Percentiles rank a stretch among this genome's conserved stretches.
These are phyloP conservation scores for Aspergillus haitiensis DNA, from an alignment of 495 filamentous ascomycete genomes.

Conservation along the genomic window DNA sequence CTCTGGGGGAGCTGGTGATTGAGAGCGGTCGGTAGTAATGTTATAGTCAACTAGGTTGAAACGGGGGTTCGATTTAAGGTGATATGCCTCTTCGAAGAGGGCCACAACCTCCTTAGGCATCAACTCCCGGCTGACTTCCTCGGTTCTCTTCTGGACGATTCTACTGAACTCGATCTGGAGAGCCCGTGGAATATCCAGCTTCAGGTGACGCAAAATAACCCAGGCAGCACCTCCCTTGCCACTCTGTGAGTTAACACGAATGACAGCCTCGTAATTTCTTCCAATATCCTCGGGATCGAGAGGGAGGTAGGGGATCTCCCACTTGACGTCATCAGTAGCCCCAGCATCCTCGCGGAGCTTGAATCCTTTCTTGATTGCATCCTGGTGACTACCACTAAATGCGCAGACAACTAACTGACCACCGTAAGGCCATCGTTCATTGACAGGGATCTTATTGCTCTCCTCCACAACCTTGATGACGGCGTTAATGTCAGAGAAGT, in stretches of 20 bases:
- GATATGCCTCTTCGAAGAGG: constrained; percentile 87
- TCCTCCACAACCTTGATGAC: constrained; percentile 90
- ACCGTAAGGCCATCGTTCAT: constrained; percentile 85
- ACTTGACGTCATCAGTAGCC: constrained; percentile 59
- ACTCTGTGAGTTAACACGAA: constrained; percentile 94
- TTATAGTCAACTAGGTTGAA: constrained; percentile 91
- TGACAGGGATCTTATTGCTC: constrained; percentile 92
- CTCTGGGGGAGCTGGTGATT: constrained; percentile 68
- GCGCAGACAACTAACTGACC: constrained; percentile 86
- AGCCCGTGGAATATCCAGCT: constrained; percentile 90
- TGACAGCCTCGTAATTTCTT: constrained; percentile 93
- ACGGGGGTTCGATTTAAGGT: constrained; percentile 73
- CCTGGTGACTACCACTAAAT: constrained; percentile 91
- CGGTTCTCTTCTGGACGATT: constrained; percentile 78
- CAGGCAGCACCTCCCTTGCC: constrained; percentile 95
- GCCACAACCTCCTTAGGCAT: constrained; percentile 76
- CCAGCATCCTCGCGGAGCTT: constrained; percentile 61
- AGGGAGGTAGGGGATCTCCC: constrained; percentile 86
- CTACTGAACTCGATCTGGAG: constrained; percentile 89
- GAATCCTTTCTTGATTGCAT: constrained; percentile 98
- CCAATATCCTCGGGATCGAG: constrained; percentile 93
- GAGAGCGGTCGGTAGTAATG: constrained; percentile 81
- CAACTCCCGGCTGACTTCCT: constrained; percentile 76
- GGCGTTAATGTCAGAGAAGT: constrained; percentile 86
- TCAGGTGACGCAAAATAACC: constrained; percentile 83